Evolutionary conservation across 2,329 filamentous ascomycete species (phyloP), one percentile per base, ranked within the genome.

Genomic region (Pseudogymnoascus sp.): DNA sequence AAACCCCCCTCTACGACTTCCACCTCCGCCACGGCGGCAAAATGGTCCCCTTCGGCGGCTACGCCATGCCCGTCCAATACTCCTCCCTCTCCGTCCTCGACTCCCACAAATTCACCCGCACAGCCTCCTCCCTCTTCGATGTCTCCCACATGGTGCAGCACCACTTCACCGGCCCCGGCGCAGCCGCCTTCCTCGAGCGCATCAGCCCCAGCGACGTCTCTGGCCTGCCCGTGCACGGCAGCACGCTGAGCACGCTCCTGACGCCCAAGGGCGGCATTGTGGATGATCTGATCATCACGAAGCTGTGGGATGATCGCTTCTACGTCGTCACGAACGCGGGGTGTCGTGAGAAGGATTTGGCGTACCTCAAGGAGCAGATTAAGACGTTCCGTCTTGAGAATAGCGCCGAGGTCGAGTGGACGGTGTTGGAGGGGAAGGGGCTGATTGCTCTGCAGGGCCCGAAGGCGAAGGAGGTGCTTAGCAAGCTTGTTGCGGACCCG

Each of bases 81-180:
- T 77, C 82, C 35, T 84, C 86, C 67, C 82, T 90, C 67, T 87
- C 88, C 68, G 88, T 97, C 66, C 82, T 84, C 68, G 90, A 92
- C 65, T 96, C 91, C 60, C 94, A 97, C 79, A 82, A 86, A 70
- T 97, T 93, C 82, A 97, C 94, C 14, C 86, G 94, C 62, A 82
- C 86, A 69, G 89, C 92, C 75, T 89, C 91, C 63, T 96, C 92
- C 66, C 79, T 99, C 66, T 99, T 99, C 72, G 94, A 99, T 75
- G 94, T 97, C 62, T 89, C 89, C 74, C 94, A 97, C 78, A 97
- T 97, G 93, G 92, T 88, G 66, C 92, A 96, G 78, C 92, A 96
- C 75, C 83, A 87, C 67, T 86, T 99, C 73, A 84, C 84, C 60
- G 94, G 94, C 0, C 85, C 91, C 5, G 89, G 89, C 35, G 92